These are phyloP conservation scores for Vaccinium darrowii DNA, from an alignment of 148 eudicot species.

Conservation along the genomic window DNA sequence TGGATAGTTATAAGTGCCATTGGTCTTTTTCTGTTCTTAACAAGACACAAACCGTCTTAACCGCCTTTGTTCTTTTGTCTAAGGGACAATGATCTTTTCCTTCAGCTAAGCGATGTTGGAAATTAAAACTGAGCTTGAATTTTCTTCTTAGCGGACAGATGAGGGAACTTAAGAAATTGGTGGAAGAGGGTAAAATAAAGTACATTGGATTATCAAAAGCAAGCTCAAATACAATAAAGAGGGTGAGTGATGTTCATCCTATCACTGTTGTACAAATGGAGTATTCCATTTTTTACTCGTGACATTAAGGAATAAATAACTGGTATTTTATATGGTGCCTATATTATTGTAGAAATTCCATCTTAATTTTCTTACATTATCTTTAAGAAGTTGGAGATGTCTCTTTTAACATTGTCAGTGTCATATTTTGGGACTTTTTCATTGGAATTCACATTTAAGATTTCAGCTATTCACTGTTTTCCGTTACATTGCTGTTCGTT, in stretches of 20 bases:
- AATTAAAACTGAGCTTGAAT: background rate
- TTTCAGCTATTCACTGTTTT: background rate
- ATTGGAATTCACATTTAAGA: background rate
- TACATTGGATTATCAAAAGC: constrained; percentile 76
- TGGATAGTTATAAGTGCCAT: background rate
- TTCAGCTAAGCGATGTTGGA: background rate
- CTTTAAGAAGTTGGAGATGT: background rate
- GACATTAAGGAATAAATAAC: constrained; percentile 70
- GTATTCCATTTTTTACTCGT: constrained; percentile 71
- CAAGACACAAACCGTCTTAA: background rate
- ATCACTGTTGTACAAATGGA: constrained; percentile 70
- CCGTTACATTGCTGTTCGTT: background rate
- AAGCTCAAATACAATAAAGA: constrained; percentile 57
- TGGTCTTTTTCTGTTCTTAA: background rate
- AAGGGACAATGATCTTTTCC: background rate
- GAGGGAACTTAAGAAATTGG: constrained; percentile 70
- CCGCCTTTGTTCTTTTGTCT: background rate
- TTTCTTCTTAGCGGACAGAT: constrained; percentile 32
- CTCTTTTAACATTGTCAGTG: background rate
- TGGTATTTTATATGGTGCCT: constrained; percentile 34
- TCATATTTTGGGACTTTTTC: background rate
- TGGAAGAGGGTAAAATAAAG: constrained; percentile 76
- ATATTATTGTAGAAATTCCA: background rate
- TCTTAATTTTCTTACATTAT: background rate
- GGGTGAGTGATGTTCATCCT: constrained; percentile 80